A percentile compares a stretch with the other conserved stretches of the same genome.
These are phyloP conservation scores for Gentiana macrophylla DNA, from an alignment of 257 asterid species.

Conservation along the genomic window DNA sequence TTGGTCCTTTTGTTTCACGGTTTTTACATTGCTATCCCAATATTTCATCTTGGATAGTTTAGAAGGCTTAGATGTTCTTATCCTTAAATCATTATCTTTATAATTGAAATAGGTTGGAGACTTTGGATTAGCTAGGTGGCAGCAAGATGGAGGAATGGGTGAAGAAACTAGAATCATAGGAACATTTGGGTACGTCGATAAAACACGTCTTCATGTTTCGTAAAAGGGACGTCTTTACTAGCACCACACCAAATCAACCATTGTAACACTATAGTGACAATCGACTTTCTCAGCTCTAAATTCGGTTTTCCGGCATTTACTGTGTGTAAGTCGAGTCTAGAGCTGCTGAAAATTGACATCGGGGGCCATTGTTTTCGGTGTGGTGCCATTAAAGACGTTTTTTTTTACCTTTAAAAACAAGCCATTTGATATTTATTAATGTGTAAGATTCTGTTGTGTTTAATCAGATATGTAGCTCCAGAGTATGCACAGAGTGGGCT, in stretches of 20 bases:
- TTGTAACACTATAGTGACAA: no score
- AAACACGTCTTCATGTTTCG: neutral
- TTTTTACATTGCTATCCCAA: neutral
- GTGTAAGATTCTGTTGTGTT: neutral
- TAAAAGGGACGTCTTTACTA: no score
- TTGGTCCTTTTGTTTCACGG: no score
- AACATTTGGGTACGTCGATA: slow-evolving; percentile 47
- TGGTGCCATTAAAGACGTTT: no score
- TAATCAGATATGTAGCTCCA: slow-evolving; percentile 58
- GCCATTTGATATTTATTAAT: no score
- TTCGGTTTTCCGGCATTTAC: no score
- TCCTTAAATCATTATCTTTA: neutral
- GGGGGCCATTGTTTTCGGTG: no score
- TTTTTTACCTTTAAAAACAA: no score
- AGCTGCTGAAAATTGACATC: no score
- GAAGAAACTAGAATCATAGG: slow-evolving; percentile 68
- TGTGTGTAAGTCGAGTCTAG: no score
- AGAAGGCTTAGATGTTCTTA: neutral
- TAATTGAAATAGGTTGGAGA: slow-evolving; percentile 61
- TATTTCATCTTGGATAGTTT: neutral
- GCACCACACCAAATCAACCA: no score
- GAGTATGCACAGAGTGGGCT: slow-evolving; percentile 85
- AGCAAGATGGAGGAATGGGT: slow-evolving; percentile 44
- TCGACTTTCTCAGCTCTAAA: no score
- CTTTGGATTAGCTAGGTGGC: slow-evolving; percentile 80